Evolutionary conservation across 2,329 filamentous ascomycete genomes (phyloP).

Genomic region (Phyllachora maydis): DNA sequence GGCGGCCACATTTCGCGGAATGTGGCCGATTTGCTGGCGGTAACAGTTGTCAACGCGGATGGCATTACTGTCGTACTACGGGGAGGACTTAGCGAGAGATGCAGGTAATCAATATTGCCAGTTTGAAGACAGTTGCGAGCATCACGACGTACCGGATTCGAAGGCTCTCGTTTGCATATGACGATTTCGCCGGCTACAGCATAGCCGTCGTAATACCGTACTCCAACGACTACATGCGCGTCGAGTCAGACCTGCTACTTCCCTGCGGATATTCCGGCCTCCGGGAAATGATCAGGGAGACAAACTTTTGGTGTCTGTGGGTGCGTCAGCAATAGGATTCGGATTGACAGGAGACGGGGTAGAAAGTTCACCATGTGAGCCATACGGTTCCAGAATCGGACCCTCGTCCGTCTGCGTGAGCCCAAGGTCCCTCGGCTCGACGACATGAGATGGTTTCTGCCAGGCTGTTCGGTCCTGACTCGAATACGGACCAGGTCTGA

Average conservation of each 20-base stretch:
- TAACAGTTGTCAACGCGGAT: constrained; percentile 64
- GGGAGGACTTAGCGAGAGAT: too few species aligned
- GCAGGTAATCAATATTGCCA: too few species aligned
- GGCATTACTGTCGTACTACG: constrained; percentile 59
- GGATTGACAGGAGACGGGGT: not conserved
- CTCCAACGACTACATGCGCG: too few species aligned
- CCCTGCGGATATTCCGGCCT: too few species aligned
- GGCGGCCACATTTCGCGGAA: constrained; percentile 43
- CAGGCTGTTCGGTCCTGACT: constrained; percentile 1
- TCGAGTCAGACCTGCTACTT: too few species aligned
- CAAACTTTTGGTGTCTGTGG: constrained; percentile 21
- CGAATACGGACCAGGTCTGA: not conserved
- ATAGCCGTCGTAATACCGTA: constrained; percentile 38
- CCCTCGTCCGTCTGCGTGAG: constrained; percentile 21
- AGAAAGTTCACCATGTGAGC: constrained; percentile 19
- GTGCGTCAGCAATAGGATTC: not conserved
- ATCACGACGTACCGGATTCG: too few species aligned
- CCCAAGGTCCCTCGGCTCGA: constrained; percentile 18
- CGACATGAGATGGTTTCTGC: constrained; percentile 1
- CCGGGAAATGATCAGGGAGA: too few species aligned
- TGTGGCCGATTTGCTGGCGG: constrained; percentile 56
- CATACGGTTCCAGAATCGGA: constrained; percentile 22
- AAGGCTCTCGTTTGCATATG: constrained; percentile 40
- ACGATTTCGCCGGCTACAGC: constrained; percentile 44
- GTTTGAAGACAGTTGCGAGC: too few species aligned